Conservation (phyloP, 1,139 yeast genomes). For the Suhomyces maxii region DNA sequence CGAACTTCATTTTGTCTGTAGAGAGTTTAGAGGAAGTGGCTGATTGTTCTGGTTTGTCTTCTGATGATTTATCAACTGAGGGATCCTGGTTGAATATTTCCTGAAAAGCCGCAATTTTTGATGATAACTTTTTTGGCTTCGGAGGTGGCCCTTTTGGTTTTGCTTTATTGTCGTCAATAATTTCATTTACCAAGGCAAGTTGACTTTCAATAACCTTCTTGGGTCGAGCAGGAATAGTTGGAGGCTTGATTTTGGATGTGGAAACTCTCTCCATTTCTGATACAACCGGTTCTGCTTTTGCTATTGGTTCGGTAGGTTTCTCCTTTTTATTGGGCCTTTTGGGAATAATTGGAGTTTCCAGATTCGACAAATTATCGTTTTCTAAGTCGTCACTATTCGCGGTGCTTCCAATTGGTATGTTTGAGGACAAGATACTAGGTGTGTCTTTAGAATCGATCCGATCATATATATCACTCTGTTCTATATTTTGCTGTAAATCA, state of each 20-base stretch:
- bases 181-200: too few species aligned
- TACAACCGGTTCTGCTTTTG: background rate
- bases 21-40: conserved; percentile 24
- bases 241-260: background rate
- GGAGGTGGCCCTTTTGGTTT: conserved; percentile 56
- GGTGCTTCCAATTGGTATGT: background rate
- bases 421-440: too few species aligned
- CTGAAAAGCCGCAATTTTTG: conserved; percentile 78
- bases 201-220: background rate
- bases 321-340: conserved; percentile 3
- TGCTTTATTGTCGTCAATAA: conserved; percentile 1
- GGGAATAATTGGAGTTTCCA: background rate
- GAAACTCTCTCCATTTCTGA: background rate
- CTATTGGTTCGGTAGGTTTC: background rate
- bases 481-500: too few species aligned
- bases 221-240: conserved; percentile 10
- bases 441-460: too few species aligned
- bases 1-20: conserved; percentile 45
- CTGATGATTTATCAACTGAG: conserved; percentile 11
- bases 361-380: background rate
- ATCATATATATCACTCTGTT: too few species aligned
- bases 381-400: background rate
- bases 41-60: conserved; percentile 2
- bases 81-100: conserved; percentile 48
- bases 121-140: conserved; percentile 72